Base-by-base conservation (phyloP, 441 rosid species). In the Adansonia rubrostipa region DNA sequence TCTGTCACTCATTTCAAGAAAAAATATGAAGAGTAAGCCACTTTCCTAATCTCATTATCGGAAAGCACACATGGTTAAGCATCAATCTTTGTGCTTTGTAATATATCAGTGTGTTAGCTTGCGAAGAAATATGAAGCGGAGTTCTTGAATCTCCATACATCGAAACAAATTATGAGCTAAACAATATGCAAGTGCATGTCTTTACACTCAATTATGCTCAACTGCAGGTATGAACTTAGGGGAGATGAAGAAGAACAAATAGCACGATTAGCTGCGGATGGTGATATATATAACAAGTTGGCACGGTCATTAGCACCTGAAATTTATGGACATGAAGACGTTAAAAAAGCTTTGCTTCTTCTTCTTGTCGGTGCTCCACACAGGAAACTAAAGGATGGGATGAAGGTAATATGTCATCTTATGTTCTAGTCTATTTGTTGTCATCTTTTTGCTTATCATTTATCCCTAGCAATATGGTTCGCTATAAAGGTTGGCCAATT, bases 281-380 rank as follows among this genome's bases (percentile, higher is more conserved):
- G 99, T 79, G 98, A 95, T 86, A 92, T 97, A 71, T 97, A 95
- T 80, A 95, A 91, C 84, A 97, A 92, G 88, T 87, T 97, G 87
- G 89, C 99, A 20, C 84, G 88, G 73, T 93, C 99, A 45, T 83
- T 97, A 73, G 99, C 99, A 74, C 99, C 99, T 80, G 99, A 97
- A 89, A 97, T 97, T 78, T 95, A 93, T 89, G 99, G 99, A 79
- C 99, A 95, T 78, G 99, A 97, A 84, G 99, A 97, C 88, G 90
- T 95, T 22, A 97, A 95, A 79, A 97, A 93, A 78, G 99, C 99
- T 65, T 85, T 97, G 73, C 97, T 97, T 80, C 97, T 97, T 82
- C 95, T 94, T 54, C 99, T 97, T 71, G 99, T 97, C 76, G 97
- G 99, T 80, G 98, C 99, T 84, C 99, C 99, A 73, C 99, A 93